Conservation (phyloP, 345 rosid genomes). For the Barbarea vulgaris region DNA sequence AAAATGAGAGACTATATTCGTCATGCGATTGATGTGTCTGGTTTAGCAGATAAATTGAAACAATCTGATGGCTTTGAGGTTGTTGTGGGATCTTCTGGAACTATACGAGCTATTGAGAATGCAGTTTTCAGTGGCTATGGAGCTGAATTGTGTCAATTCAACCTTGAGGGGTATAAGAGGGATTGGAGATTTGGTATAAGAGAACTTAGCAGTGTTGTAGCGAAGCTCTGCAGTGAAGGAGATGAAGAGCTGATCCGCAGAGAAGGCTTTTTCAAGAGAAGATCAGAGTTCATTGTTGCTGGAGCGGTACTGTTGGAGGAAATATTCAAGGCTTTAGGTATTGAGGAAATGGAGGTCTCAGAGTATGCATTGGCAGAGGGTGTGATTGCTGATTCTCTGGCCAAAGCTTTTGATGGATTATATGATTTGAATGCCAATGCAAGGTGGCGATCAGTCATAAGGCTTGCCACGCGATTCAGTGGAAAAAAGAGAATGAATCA, state of each 20-base stretch:
- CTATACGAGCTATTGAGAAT: constrained; percentile 62
- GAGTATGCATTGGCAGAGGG: constrained; percentile 70
- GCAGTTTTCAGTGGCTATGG: constrained; percentile 57
- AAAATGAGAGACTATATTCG: constrained; percentile 54
- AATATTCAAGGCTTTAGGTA: constrained; percentile 59
- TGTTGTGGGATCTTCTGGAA: constrained; percentile 70
- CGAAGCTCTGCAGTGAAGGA: constrained; percentile 51
- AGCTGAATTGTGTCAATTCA: constrained; percentile 27
- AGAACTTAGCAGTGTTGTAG: constrained; percentile 54
- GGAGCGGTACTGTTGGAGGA: constrained; percentile 71
- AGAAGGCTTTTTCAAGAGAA: constrained; percentile 61
- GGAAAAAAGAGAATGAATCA: constrained; percentile 53
- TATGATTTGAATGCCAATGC: constrained; percentile 57
- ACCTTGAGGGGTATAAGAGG: constrained; percentile 45
- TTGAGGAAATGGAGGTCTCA: constrained; percentile 72
- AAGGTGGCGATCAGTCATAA: constrained; percentile 59
- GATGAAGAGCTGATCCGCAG: constrained; percentile 48
- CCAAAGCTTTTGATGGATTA: constrained; percentile 43
- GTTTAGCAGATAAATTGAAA: constrained; percentile 50
- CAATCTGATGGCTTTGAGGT: constrained; percentile 56
- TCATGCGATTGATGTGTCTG: constrained; percentile 46
- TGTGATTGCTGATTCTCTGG: constrained; percentile 61
- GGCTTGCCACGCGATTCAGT: constrained; percentile 55
- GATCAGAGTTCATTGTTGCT: constrained; percentile 69
- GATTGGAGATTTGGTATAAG: constrained; percentile 61